These are phyloP conservation scores for Alternaria gansuensis DNA, from an alignment of 2,329 filamentous ascomycete genomes.

Conservation along the genomic window DNA sequence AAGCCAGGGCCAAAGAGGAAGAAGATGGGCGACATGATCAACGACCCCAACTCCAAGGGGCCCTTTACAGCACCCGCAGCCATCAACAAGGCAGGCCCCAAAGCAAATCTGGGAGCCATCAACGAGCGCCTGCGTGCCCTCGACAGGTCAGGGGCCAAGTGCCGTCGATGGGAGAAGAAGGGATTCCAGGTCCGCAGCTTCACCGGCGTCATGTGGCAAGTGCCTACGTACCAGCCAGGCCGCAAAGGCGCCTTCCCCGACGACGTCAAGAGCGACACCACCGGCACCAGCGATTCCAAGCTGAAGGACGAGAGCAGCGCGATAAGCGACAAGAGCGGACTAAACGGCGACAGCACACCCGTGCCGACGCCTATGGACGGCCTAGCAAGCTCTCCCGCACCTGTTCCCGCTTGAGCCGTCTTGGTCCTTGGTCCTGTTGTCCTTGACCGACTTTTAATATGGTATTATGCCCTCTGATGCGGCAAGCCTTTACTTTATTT, in stretches of 20 bases:
- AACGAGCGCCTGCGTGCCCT: constrained; percentile 95
- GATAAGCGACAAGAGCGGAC: constrained; percentile 68
- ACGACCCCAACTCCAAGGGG: constrained; percentile 52
- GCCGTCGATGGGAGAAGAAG: constrained; percentile 88
- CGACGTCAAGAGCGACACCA: constrained; percentile 66
- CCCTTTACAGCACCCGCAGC: constrained; percentile 56
- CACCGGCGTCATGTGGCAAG: constrained; percentile 83
- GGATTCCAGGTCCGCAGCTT: constrained; percentile 89
- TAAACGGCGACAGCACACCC: constrained; percentile 60
- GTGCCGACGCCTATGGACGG: constrained; percentile 55
- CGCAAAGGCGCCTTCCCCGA: constrained; percentile 65
- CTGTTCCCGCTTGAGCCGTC: constrained; percentile 37
- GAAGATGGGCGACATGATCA: constrained; percentile 72
- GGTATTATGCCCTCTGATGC: not conserved
- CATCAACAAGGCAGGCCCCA: constrained; percentile 88
- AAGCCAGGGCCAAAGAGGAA: constrained; percentile 96
- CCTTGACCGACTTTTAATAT: not conserved
- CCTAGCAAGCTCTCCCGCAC: constrained; percentile 62
- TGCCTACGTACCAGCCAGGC: constrained; percentile 85
- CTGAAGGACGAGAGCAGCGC: constrained; percentile 66
- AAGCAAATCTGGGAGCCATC: constrained; percentile 96
- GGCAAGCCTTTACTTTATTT: constrained; percentile 6
- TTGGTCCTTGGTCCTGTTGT: not conserved
- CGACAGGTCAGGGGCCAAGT: constrained; percentile 89
- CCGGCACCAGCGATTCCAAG: constrained; percentile 65